phyloP scores from a whole-genome alignment of 23 red algal genomes.

The Gracilaria gracilis region DNA sequence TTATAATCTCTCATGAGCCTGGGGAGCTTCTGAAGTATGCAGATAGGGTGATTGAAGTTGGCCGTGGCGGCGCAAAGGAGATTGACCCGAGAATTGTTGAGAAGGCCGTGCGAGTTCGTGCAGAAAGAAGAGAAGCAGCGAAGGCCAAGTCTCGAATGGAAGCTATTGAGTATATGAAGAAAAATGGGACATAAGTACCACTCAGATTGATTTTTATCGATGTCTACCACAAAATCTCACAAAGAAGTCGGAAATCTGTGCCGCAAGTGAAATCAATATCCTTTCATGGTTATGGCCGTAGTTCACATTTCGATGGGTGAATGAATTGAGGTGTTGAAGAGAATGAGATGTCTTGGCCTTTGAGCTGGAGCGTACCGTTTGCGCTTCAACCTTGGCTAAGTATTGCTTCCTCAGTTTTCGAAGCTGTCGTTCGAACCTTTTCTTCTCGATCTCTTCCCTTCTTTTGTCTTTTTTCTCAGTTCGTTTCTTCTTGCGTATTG shows the following conservation, averaged over 20 bases:
- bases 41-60: conserved; percentile 80
- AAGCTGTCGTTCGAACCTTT: conserved; percentile 48
- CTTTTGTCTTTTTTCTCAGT: conserved; percentile 4
- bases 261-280: background rate
- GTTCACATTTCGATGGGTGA: background rate
- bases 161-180: conserved; percentile 15
- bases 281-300: background rate
- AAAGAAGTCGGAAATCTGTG: background rate
- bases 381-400: background rate
- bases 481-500: conserved; percentile 51
- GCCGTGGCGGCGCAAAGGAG: conserved; percentile 27
- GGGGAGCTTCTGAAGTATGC: conserved; percentile 73
- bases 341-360: background rate
- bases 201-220: background rate
- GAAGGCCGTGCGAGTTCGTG: conserved; percentile 31
- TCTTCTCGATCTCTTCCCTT: conserved; percentile 22
- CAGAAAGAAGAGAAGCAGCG: conserved; percentile 4
- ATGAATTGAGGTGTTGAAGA: background rate
- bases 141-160: conserved; percentile 29
- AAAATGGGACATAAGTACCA: background rate
- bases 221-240: background rate
- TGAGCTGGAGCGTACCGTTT: background rate
- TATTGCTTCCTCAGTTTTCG: conserved; percentile 4
- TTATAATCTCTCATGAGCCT: conserved; percentile 87
- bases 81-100: conserved; percentile 49